These are phyloP conservation scores for Eimeria acervulina DNA, from an alignment of 169 alveolate species.

Conservation along the genomic window DNA sequence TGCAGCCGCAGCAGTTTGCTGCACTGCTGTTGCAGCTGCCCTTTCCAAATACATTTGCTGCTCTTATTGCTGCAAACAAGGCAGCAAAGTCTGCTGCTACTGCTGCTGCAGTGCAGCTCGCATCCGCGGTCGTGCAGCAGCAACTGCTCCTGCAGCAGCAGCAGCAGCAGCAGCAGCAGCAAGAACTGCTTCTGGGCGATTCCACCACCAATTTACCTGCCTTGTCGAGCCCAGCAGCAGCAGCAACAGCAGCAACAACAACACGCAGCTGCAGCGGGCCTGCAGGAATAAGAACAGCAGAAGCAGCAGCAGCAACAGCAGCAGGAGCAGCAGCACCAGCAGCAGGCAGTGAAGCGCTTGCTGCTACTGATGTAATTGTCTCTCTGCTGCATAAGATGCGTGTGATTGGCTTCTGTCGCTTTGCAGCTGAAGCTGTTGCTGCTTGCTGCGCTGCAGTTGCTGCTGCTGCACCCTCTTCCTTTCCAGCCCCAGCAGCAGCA, in stretches of 20 bases:
- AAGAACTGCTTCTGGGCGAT: constrained; percentile 29
- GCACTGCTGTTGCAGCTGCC: constrained; percentile 61
- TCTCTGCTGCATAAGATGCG: constrained; percentile 41
- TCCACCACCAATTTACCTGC: background rate
- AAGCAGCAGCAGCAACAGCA: constrained; percentile 52
- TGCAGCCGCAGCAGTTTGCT: constrained; percentile 77
- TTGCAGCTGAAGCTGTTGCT: constrained; percentile 45
- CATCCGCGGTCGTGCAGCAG: constrained; percentile 20
- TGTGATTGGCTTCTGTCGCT: background rate
- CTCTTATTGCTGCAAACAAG: constrained; percentile 15
- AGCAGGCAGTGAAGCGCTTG: background rate
- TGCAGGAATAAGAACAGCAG: background rate
- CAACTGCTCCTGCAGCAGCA: constrained; percentile 48
- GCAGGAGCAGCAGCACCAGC: constrained; percentile 28
- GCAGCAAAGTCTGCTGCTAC: background rate
- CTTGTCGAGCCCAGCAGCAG: background rate
- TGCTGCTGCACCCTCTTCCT: background rate
- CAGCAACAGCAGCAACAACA: background rate
- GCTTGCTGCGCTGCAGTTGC: constrained; percentile 64
- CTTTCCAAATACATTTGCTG: constrained; percentile 20
- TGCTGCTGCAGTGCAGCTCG: background rate
- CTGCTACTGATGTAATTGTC: constrained; percentile 36
- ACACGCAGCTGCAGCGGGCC: background rate
- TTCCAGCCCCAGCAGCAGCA: background rate
- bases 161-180: constrained; percentile 68